Evolutionary conservation across 2,329 filamentous ascomycete genomes (phyloP).

Genomic region (Coniochaeta sp.): DNA sequence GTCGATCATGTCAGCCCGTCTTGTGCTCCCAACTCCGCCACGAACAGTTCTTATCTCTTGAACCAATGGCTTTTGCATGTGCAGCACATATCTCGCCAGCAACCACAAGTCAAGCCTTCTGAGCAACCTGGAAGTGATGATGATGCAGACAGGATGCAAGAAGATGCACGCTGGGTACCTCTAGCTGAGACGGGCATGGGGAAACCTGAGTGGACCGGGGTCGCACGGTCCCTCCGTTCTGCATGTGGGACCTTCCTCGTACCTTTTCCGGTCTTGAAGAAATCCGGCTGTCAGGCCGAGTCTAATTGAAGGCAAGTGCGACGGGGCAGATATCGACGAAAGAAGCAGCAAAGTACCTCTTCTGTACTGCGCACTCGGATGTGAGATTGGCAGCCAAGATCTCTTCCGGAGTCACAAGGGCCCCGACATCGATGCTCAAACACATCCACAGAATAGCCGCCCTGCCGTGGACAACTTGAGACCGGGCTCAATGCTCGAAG

Average conservation of each 20-base stretch:
- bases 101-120: too few species aligned
- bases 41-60: too few species aligned
- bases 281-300: neutral
- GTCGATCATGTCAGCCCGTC: neutral
- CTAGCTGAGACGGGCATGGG: too few species aligned
- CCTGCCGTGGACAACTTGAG: neutral
- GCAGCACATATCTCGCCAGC: too few species aligned
- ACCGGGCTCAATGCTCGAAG: neutral
- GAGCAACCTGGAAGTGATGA: neutral
- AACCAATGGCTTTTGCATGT: too few species aligned
- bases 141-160: neutral
- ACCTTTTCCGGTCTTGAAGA: neutral
- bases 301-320: neutral
- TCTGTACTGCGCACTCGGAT: too few species aligned
- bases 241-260: neutral
- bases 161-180: too few species aligned
- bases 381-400: neutral
- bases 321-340: neutral
- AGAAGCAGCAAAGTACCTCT: neutral
- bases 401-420: neutral
- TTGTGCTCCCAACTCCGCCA: too few species aligned
- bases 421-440: neutral
- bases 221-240: neutral
- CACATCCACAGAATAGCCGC: neutral
- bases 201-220: neutral